These are phyloP conservation scores for Podospora appendiculata DNA, from an alignment of 495 filamentous ascomycete species.

Conservation along the genomic window DNA sequence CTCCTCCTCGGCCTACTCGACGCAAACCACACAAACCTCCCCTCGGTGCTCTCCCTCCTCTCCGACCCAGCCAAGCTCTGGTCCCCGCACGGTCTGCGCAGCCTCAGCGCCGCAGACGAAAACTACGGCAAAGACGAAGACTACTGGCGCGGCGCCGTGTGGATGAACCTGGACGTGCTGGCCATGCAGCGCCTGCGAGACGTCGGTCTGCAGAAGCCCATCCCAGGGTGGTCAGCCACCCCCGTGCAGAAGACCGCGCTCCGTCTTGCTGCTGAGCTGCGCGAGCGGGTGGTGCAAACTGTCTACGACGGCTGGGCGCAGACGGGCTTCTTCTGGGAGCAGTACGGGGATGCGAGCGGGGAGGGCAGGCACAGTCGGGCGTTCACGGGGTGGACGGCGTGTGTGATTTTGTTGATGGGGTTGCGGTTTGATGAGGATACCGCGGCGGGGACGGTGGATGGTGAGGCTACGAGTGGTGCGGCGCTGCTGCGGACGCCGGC, in stretches of 20 bases:
- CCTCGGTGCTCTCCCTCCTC: conserved; percentile 64
- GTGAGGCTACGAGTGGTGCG: too few relatives aligned
- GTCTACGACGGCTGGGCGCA: conserved; percentile 75
- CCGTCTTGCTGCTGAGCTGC: conserved; percentile 61
- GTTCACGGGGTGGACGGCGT: conserved; percentile 92
- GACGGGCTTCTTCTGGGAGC: conserved; percentile 97
- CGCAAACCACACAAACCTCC: conserved; percentile 64
- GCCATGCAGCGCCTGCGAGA: conserved; percentile 62
- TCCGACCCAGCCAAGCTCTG: conserved; percentile 70
- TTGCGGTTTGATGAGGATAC: too few relatives aligned
- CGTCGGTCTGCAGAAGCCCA: conserved; percentile 42
- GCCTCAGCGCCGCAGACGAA: conserved; percentile 68
- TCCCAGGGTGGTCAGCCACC: too few relatives aligned
- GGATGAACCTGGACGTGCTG: conserved; percentile 94
- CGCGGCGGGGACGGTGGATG: too few relatives aligned
- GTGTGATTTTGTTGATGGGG: conserved; percentile 94
- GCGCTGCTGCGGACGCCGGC: too few relatives aligned
- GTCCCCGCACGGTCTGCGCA: conserved; percentile 73
- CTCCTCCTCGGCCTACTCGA: conserved; percentile 68
- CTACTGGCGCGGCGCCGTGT: conserved; percentile 89
- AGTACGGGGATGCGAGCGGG: conserved; percentile 86
- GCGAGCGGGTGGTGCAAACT: conserved; percentile 73
- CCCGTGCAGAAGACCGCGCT: too few relatives aligned
- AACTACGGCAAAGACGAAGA: conserved; percentile 84
- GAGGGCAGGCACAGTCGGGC: conserved; percentile 85